Conservation (phyloP, 768 basidiomycete genomes). For the Mycena amicta region DNA sequence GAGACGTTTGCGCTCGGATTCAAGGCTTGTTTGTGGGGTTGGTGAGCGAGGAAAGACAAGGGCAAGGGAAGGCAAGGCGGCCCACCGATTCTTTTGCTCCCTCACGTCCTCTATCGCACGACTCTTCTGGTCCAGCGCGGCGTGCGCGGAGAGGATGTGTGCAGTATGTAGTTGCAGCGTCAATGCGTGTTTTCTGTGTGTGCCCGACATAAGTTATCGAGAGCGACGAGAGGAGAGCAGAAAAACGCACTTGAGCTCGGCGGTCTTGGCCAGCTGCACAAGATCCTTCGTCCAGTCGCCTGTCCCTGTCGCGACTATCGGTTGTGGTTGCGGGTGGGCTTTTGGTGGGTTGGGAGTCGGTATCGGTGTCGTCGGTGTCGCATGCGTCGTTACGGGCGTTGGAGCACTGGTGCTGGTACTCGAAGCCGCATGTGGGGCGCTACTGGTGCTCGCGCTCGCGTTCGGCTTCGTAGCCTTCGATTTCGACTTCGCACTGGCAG, state of each 20-base stretch:
- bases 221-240: no score
- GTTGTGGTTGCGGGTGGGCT: constrained; percentile 27
- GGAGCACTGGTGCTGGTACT: constrained; percentile 2
- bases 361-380: constrained; percentile 28
- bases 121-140: constrained; percentile 74
- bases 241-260: constrained; percentile 76
- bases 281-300: constrained; percentile 89
- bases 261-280: constrained; percentile 83
- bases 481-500: neutral
- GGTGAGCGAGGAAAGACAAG: constrained; percentile 11
- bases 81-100: constrained; percentile 89
- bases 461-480: neutral
- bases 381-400: constrained; percentile 17
- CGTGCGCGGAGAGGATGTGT: constrained; percentile 83
- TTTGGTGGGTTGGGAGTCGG: no score
- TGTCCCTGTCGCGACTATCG: constrained; percentile 61
- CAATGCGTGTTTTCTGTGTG: constrained; percentile 43
- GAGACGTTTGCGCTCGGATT: constrained; percentile 71
- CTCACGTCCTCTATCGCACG: constrained; percentile 79
- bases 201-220: no score
- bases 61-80: no score
- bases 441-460: neutral
- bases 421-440: neutral
- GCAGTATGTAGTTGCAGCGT: constrained; percentile 86
- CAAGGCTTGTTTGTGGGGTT: constrained; percentile 52